A percentile compares a stretch with the other conserved stretches of the same genome.
These are phyloP conservation scores for Ophiostoma pallidulum DNA, from an alignment of 2,329 filamentous ascomycete genomes.

Conservation along the genomic window DNA sequence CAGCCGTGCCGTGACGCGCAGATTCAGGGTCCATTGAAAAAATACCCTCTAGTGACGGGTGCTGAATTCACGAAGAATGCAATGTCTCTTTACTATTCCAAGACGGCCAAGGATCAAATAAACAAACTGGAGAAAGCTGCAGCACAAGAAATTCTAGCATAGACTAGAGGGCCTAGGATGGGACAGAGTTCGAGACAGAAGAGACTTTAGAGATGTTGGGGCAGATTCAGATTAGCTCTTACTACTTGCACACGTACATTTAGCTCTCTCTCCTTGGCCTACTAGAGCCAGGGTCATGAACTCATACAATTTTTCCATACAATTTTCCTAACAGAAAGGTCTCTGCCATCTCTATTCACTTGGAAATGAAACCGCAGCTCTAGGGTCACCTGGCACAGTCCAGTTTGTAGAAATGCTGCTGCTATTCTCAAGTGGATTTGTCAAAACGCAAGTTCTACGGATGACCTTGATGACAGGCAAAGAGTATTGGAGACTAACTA, in stretches of 20 bases:
- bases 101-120: conserved; percentile 30
- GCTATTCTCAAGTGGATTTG: neutral
- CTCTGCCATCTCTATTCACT: neutral
- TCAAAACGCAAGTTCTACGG: neutral
- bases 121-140: neutral
- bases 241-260: neutral
- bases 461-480: neutral
- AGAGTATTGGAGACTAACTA: neutral
- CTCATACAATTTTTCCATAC: neutral
- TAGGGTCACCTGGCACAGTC: neutral
- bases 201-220: neutral
- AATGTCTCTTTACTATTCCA: conserved; percentile 28
- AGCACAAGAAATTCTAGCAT: neutral
- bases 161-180: neutral
- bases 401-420: neutral
- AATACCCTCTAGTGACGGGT: conserved; percentile 46
- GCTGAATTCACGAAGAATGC: conserved; percentile 46
- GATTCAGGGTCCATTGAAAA: conserved; percentile 46
- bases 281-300: neutral
- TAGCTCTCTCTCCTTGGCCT: neutral
- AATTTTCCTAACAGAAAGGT: neutral
- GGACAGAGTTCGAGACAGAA: neutral
- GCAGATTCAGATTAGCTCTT: neutral
- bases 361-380: neutral
- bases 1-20: conserved; percentile 43